Evolutionary conservation across 257 asterid species (phyloP), one percentile per base, ranked within the genome.

Genomic region (Agastache rugosa): DNA sequence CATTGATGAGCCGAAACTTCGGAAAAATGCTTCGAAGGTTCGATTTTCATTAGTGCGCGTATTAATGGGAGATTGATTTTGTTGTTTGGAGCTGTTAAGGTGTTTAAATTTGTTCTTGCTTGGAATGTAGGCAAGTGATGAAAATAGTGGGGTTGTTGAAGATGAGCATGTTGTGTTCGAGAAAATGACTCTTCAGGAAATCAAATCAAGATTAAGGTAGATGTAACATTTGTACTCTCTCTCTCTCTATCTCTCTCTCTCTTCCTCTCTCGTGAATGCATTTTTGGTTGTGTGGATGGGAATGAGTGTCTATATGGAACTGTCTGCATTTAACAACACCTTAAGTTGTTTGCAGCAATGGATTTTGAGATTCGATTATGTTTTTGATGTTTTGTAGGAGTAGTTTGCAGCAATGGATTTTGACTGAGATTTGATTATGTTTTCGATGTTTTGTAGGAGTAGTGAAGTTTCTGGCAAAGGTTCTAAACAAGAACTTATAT

Each of bases 121-220:
- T 78, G 73, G 67, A 53, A 75, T 77, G 56, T 76, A 89, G 96
- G 89, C 62, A 35, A 76, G 63, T 71, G 58, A 9, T 55, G 42
- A 10, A 64, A 71, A 48, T 63, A 75, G 69, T 17, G 86, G 72
- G 74, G 77, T 67, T 74, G 80, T 69, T 75, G 87, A 76, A 75
- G 83, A 85, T 75, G 88, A 85, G 64, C 62, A 72, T 64, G 82
- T 29, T 37, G 65, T 75, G 41, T 42, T 85, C 71, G 92, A 87
- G 75, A 84, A 82, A 79, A 84, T 89, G 93, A 84, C 96, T 20
- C 82, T 93, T 75, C 83, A 87, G 53, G 89, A 89, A 81, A 84
- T 93, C 65, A 82, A 92, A 77, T 78, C 84, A 59, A 91, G 81
- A 66, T 80, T 89, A 64, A 86, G 96, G 97, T 90, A 72, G 15